These are phyloP conservation scores for Phytopythium boreale DNA, from an alignment of 352 stramenopile genomes.

Conservation along the genomic window DNA sequence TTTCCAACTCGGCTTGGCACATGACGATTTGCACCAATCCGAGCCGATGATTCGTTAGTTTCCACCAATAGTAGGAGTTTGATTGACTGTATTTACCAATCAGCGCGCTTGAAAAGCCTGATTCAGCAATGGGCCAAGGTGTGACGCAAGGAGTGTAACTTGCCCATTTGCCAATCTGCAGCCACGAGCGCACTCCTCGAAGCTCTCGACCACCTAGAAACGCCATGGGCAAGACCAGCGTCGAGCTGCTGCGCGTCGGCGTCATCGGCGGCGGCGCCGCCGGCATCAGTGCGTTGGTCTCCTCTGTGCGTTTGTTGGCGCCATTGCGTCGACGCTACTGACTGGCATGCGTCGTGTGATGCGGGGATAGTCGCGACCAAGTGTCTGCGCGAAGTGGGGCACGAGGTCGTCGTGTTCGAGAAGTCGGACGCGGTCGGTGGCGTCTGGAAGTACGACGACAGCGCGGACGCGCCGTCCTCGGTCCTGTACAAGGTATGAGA, in stretches of 20 bases:
- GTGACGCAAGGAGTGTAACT: too few relatives aligned
- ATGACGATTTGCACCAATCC: constrained; percentile 2
- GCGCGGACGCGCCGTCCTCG: constrained; percentile 33
- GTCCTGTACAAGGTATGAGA: constrained; percentile 61
- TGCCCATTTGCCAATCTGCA: constrained; percentile 7
- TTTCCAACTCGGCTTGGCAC: not conserved
- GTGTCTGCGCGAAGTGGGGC: constrained; percentile 56
- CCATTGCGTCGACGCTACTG: too few relatives aligned
- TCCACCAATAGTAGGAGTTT: not conserved
- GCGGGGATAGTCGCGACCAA: constrained; percentile 68
- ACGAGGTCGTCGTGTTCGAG: constrained; percentile 73
- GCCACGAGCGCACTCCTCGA: not conserved
- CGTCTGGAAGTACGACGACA: constrained; percentile 77
- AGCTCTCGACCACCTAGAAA: not conserved
- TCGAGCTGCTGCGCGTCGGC: constrained; percentile 34
- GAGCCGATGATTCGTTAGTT: not conserved
- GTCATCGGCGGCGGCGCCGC: constrained; percentile 72
- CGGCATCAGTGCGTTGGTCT: constrained; percentile 57
- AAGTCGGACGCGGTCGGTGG: constrained; percentile 57
- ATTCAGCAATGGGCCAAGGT: constrained; percentile 2
- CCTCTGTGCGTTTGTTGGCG: not conserved
- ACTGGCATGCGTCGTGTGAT: too few relatives aligned
- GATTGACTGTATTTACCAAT: constrained; percentile 1
- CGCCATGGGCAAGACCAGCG: not conserved
- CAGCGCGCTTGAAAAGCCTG: not conserved